A percentile compares a stretch with the other conserved stretches of the same genome.
phyloP scores from a whole-genome alignment of 305 asterid species.

The Striga hermonthica region DNA sequence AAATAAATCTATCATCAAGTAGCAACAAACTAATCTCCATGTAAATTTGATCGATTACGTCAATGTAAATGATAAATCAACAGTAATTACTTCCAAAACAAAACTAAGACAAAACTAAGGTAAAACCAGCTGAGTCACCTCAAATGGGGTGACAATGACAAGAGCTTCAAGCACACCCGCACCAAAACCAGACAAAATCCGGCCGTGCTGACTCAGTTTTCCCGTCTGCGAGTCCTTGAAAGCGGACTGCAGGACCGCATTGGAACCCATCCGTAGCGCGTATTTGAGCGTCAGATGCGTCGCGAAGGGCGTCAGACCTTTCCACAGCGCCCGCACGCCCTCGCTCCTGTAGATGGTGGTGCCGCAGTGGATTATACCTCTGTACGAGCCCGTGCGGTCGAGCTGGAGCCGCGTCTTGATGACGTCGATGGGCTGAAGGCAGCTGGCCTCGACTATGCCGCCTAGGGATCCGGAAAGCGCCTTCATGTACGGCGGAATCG shows the following conservation, averaged over 20 bases:
- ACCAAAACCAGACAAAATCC: slow-evolving; percentile 83
- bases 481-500: slow-evolving; percentile 86
- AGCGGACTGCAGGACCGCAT: slow-evolving; percentile 78
- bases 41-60: background rate
- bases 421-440: slow-evolving; percentile 92
- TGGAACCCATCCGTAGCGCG: slow-evolving; percentile 95
- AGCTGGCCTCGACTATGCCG: slow-evolving; percentile 81
- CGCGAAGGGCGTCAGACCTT: slow-evolving; percentile 93
- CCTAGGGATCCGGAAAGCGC: slow-evolving; percentile 95
- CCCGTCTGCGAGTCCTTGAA: slow-evolving; percentile 81
- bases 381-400: slow-evolving; percentile 78
- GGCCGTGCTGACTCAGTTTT: slow-evolving; percentile 61
- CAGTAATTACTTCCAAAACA: background rate
- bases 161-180: slow-evolving; percentile 99
- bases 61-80: background rate
- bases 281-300: slow-evolving; percentile 91
- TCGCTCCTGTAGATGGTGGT: slow-evolving; percentile 54
- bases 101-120: background rate
- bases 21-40: too few relatives aligned
- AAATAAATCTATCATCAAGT: too few relatives aligned
- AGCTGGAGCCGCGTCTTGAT: slow-evolving; percentile 96
- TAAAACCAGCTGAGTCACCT: slow-evolving; percentile 44
- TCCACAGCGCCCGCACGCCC: slow-evolving; percentile 90
- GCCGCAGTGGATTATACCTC: slow-evolving; percentile 85
- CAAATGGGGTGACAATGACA: slow-evolving; percentile 89